phyloP scores from a whole-genome alignment of 257 asterid species.

The Rehmannia glutinosa region DNA sequence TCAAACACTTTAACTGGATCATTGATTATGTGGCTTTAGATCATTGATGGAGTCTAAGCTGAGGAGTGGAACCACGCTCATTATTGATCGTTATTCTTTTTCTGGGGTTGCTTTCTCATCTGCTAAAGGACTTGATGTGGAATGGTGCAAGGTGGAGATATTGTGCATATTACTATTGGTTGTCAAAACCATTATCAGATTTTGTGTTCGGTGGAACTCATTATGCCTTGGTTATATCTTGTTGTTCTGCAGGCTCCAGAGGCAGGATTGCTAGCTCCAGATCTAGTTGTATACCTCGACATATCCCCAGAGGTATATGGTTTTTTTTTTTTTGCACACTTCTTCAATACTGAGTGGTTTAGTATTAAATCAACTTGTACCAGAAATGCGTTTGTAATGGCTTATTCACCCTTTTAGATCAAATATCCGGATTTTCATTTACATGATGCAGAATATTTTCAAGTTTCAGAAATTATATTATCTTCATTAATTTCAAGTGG shows the following conservation, averaged over 20 bases:
- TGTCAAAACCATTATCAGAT: background rate
- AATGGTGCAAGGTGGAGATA: slow-evolving; percentile 66
- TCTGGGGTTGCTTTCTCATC: slow-evolving; percentile 96
- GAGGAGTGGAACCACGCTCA: slow-evolving; percentile 72
- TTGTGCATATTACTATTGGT: background rate
- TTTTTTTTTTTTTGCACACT: background rate
- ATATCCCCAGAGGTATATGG: slow-evolving; percentile 84
- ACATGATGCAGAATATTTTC: background rate
- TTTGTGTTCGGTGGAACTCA: background rate
- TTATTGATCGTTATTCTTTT: slow-evolving; percentile 81
- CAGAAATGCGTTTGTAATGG: background rate
- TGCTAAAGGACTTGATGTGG: slow-evolving; percentile 83
- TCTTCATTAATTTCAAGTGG: background rate
- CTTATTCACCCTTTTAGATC: background rate
- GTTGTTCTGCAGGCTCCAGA: slow-evolving; percentile 80
- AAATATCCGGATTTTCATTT: background rate
- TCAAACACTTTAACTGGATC: too few species aligned
- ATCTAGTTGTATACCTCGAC: slow-evolving; percentile 84
- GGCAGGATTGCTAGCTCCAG: slow-evolving; percentile 87
- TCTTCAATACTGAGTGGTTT: background rate
- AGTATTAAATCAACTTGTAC: background rate
- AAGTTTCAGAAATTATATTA: background rate
- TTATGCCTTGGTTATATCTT: background rate
- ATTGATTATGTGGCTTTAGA: too few species aligned
- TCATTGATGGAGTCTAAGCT: slow-evolving; percentile 79